A percentile compares a stretch with the other conserved stretches of the same genome.
Conservation (phyloP, 1,284 basidiomycete genomes). For the Heterobasidion irregulare region DNA sequence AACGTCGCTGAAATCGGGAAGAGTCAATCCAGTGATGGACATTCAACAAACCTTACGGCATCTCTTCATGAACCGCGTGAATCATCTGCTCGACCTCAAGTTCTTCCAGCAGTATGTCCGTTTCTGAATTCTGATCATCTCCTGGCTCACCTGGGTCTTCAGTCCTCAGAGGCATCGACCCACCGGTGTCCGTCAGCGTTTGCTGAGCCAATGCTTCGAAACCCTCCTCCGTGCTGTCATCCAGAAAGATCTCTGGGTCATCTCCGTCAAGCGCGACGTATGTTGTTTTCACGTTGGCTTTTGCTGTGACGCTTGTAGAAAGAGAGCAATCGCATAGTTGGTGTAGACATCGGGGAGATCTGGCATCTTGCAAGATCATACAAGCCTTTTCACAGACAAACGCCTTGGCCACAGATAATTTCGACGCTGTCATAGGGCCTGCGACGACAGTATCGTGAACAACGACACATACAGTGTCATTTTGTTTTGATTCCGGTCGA, state of each 20-base stretch:
- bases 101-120: not conserved
- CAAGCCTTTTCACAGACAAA: slow-evolving; percentile 55
- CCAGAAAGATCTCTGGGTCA: slow-evolving; percentile 2
- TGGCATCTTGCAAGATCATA: slow-evolving; percentile 36
- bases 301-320: not conserved
- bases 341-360: slow-evolving; percentile 32
- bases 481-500: slow-evolving; percentile 29
- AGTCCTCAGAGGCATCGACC: not conserved
- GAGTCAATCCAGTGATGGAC: too few relatives aligned
- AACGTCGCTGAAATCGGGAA: too few relatives aligned
- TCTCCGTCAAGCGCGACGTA: slow-evolving; percentile 6
- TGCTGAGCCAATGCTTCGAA: slow-evolving; percentile 25
- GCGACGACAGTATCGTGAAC: slow-evolving; percentile 51
- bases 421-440: slow-evolving; percentile 50
- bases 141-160: slow-evolving; percentile 5
- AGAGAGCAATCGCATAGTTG: slow-evolving; percentile 45
- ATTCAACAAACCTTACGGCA: not conserved
- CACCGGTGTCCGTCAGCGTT: slow-evolving; percentile 11
- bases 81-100: not conserved
- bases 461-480: slow-evolving; percentile 43
- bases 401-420: slow-evolving; percentile 51
- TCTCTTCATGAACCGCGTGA: not conserved
- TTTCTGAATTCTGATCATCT: slow-evolving; percentile 5
- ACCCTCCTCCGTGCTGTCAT: slow-evolving; percentile 30
- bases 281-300: not conserved